These are phyloP conservation scores for Misopates orontium DNA, from an alignment of 257 asterid species.

Conservation along the genomic window DNA sequence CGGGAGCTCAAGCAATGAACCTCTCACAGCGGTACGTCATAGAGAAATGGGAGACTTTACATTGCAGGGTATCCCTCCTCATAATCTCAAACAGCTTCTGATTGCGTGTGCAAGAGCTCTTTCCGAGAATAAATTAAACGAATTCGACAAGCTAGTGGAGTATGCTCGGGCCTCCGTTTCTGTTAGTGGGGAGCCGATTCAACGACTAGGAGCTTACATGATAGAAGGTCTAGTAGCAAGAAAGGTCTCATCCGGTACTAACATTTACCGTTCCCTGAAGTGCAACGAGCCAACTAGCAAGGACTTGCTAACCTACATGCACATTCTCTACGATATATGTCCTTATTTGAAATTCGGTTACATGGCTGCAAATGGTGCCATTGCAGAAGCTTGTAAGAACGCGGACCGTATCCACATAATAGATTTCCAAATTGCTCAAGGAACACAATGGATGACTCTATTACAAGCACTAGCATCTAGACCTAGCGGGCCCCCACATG, in stretches of 20 bases:
- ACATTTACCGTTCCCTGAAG: slow-evolving; percentile 68
- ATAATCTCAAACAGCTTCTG: slow-evolving; percentile 62
- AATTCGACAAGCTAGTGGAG: slow-evolving; percentile 52
- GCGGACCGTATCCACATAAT: slow-evolving; percentile 84
- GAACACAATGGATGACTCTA: slow-evolving; percentile 92
- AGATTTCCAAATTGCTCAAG: slow-evolving; percentile 90
- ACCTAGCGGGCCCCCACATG: slow-evolving; percentile 81
- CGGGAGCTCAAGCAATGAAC: slow-evolving; percentile 33
- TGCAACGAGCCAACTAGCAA: slow-evolving; percentile 73
- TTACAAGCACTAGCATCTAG: slow-evolving; percentile 91
- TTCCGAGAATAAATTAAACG: slow-evolving; percentile 44
- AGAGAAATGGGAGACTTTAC: slow-evolving; percentile 37
- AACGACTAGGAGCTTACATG: slow-evolving; percentile 94
- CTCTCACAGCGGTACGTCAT: slow-evolving; percentile 34
- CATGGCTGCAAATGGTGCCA: slow-evolving; percentile 97
- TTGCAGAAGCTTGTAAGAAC: slow-evolving; percentile 79
- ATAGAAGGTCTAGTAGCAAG: slow-evolving; percentile 81
- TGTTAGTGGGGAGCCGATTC: slow-evolving; percentile 84
- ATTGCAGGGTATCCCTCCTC: slow-evolving; percentile 45
- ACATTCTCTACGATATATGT: slow-evolving; percentile 78
- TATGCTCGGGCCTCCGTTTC: slow-evolving; percentile 64
- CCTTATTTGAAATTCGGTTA: slow-evolving; percentile 91
- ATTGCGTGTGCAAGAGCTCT: slow-evolving; percentile 76
- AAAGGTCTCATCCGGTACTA: slow-evolving; percentile 78
- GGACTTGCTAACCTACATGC: slow-evolving; percentile 84